These are phyloP conservation scores for Rhizopogon roseolus DNA, from an alignment of 768 basidiomycete species.

Conservation along the genomic window DNA sequence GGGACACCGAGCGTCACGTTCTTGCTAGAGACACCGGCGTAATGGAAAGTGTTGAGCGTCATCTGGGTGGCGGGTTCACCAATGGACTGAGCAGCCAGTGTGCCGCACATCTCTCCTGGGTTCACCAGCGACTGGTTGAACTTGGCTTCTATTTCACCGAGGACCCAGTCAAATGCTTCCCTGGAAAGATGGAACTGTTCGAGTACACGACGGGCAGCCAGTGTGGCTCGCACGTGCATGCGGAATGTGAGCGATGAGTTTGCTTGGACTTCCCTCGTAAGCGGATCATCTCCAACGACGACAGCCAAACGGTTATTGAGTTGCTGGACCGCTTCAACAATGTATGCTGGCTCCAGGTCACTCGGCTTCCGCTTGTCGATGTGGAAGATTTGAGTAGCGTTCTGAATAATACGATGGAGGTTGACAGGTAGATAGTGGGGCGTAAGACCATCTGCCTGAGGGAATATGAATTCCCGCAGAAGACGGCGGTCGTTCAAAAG, in stretches of 20 bases:
- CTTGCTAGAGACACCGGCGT: slow-evolving; percentile 99
- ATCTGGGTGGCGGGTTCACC: slow-evolving; percentile 99
- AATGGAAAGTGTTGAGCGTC: slow-evolving; percentile 99
- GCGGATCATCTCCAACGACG: slow-evolving; percentile 77
- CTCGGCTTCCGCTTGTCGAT: slow-evolving; percentile 92
- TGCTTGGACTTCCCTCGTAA: slow-evolving; percentile 74
- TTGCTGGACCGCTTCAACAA: slow-evolving; percentile 73
- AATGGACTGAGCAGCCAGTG: slow-evolving; percentile 95
- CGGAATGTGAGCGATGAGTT: slow-evolving; percentile 91
- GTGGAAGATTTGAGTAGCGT: slow-evolving; percentile 94
- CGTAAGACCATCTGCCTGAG: slow-evolving; percentile 59
- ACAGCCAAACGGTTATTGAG: slow-evolving; percentile 77
- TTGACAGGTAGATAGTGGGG: slow-evolving; percentile 94
- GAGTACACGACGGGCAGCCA: slow-evolving; percentile 82
- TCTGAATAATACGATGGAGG: slow-evolving; percentile 91
- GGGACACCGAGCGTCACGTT: slow-evolving; percentile 99
- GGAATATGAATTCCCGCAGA: slow-evolving; percentile 84
- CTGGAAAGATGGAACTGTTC: slow-evolving; percentile 84
- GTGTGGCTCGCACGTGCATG: slow-evolving; percentile 88
- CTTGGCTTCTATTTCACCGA: slow-evolving; percentile 91
- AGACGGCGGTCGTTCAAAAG: slow-evolving; percentile 69
- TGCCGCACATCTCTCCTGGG: slow-evolving; percentile 99
- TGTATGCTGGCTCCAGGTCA: slow-evolving; percentile 85
- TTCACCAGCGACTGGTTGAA: slow-evolving; percentile 92
- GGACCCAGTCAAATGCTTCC: slow-evolving; percentile 97